Evolutionary conservation across 306 rosid species (phyloP), one percentile per base, ranked within the genome.

Genomic region (Cercis canadensis): DNA sequence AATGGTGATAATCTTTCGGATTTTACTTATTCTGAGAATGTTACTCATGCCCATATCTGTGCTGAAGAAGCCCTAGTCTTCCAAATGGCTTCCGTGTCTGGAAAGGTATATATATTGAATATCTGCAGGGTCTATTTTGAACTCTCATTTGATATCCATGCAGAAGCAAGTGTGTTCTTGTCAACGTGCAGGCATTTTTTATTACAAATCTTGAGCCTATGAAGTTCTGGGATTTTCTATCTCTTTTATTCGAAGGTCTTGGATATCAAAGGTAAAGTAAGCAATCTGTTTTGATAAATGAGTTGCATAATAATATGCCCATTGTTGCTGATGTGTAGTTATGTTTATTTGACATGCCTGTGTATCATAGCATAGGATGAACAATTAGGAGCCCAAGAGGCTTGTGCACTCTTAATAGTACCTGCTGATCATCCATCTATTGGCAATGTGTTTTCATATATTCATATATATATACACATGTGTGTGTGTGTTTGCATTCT

Each of bases 1-100:
- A 81, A 73, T 81, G 91, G 92, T 65, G 88, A 84, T 77, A 88
- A 83, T 80, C 65, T 76, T 69, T 83, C 92, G 0, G 96, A 92
- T 76, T 90, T 92, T 79, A 90, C 96, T 33, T 88, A 75, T 78
- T 85, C 57, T 53, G 96, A 92, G 88, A 92, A 92, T 85, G 91
- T 90, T 52, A 43, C 84, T 53, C 91, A 88, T 88, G 98, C 98
- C 65, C 90, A 85, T 76, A 74, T 92, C 57, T 88, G 98, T 81
- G 98, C 92, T 32, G 96, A 90, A 83, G 79, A 88, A 73, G 92
- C 96, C 65, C 79, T 92, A 73, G 83, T 79, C 76, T 83, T 84
- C 55, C 90, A 73, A 86, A 80, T 56, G 13, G 88, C 71, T 70
- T 74, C 88, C 62, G 95, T 83, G 17, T 96, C 91, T 37, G 98